These are phyloP conservation scores for Smittium culicis DNA, from an alignment of 371 early-diverging fungal species.

Conservation along the genomic window DNA sequence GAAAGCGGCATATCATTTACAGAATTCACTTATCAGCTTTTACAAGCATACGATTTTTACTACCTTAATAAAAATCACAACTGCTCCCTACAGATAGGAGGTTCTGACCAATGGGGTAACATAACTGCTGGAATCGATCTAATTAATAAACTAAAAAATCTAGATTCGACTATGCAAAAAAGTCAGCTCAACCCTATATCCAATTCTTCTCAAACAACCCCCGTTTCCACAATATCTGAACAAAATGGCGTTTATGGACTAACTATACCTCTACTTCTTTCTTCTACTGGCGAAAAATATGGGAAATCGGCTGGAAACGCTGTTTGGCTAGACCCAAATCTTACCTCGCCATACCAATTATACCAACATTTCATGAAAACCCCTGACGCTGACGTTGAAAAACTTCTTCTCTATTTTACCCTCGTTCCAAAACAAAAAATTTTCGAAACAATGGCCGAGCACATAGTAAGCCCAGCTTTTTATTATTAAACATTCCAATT, in stretches of 20 bases:
- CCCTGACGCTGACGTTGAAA: conserved; percentile 61
- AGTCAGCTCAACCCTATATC: conserved; percentile 5
- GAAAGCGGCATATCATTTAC: conserved; percentile 89
- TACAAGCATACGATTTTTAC: conserved; percentile 90
- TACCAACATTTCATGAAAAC: conserved; percentile 86
- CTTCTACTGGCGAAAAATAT: conserved; percentile 81
- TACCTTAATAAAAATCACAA: conserved; percentile 61
- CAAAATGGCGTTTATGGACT: no score
- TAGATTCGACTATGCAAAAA: conserved; percentile 1
- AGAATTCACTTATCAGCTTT: conserved; percentile 87
- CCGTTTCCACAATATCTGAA: no score
- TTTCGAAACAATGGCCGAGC: conserved; percentile 41
- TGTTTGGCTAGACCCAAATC: conserved; percentile 70
- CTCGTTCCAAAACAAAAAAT: conserved; percentile 49
- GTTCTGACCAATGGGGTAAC: conserved; percentile 97
- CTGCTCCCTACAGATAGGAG: conserved; percentile 55
- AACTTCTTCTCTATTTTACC: conserved; percentile 66
- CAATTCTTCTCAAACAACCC: conserved; percentile 8
- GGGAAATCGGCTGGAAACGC: conserved; percentile 94
- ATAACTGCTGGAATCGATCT: conserved; percentile 87
- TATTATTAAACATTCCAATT: background rate
- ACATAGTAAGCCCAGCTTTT: conserved; percentile 31
- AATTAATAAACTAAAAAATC: conserved; percentile 43
- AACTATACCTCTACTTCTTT: conserved; percentile 78
- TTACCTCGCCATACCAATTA: conserved; percentile 73